These are phyloP conservation scores for Lolium rigidum DNA, from an alignment of 176 grass and related monocot genomes.

Conservation along the genomic window DNA sequence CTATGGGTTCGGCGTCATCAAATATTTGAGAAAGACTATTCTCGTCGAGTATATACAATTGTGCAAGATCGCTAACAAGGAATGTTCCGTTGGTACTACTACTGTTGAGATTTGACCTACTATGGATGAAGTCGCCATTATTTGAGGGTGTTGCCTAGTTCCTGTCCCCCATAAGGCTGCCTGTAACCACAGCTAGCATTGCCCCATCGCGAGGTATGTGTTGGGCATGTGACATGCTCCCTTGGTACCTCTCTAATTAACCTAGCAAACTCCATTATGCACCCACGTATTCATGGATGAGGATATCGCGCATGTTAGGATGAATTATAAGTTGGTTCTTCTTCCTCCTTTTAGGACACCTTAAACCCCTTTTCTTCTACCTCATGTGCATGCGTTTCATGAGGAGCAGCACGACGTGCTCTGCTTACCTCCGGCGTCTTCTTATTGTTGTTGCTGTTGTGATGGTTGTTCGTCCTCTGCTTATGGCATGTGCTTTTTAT, in stretches of 20 bases:
- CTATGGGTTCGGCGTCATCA: neutral
- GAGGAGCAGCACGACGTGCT: neutral
- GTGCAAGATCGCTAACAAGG: neutral
- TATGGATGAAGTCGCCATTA: conserved; percentile 20
- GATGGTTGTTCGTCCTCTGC: conserved; percentile 35
- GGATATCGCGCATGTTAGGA: conserved; percentile 39
- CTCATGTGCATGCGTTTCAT: neutral
- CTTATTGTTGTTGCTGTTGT: conserved; percentile 4
- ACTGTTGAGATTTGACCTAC: conserved; percentile 49
- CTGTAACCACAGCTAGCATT: conserved; percentile 27
- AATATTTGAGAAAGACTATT: conserved; percentile 12
- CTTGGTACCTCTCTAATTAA: neutral
- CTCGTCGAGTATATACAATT: neutral
- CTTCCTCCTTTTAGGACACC: neutral
- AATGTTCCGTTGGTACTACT: conserved; percentile 5
- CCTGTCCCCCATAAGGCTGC: conserved; percentile 41
- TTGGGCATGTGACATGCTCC: conserved; percentile 53
- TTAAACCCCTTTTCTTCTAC: conserved; percentile 10
- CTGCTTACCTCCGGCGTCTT: conserved; percentile 30
- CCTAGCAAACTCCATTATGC: conserved; percentile 19
- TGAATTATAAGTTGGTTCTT: conserved; percentile 45
- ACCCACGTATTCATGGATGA: conserved; percentile 5
- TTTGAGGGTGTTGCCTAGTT: conserved; percentile 4
- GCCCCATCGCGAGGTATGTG: conserved; percentile 35
- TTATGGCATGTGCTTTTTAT: conserved; percentile 44